A percentile compares a stretch with the other conserved stretches of the same genome.
Evolutionary conservation across 148 eudicot species (phyloP).

Genomic region (Silene conica): DNA sequence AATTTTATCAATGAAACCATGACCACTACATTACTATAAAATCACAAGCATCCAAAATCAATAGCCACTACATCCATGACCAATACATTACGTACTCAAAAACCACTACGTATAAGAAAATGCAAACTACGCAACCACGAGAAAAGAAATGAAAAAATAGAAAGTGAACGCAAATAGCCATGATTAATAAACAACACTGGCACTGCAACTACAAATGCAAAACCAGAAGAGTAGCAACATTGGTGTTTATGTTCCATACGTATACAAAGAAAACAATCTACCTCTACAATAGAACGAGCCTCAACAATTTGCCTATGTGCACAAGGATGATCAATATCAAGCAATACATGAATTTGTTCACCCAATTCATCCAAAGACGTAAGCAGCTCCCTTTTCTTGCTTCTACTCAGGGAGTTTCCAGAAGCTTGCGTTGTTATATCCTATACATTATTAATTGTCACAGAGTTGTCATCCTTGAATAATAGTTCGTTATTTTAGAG

Average conservation of each 20-base stretch:
- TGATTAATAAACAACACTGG: neutral
- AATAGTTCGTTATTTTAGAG: neutral
- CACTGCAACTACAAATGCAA: too few relatives aligned
- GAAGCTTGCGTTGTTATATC: slow-evolving; percentile 70
- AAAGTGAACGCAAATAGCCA: neutral
- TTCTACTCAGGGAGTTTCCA: slow-evolving; percentile 53
- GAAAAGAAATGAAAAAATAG: neutral
- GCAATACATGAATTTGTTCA: slow-evolving; percentile 87
- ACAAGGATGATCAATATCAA: slow-evolving; percentile 96
- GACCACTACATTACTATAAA: too few relatives aligned
- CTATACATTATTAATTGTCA: slow-evolving; percentile 36
- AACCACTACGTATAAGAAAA: too few relatives aligned
- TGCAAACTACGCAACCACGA: too few relatives aligned
- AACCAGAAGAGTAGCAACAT: neutral
- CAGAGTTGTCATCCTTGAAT: slow-evolving; percentile 3
- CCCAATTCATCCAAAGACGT: slow-evolving; percentile 74
- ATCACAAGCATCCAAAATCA: too few relatives aligned
- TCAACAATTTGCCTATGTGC: slow-evolving; percentile 84
- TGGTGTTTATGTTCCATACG: neutral
- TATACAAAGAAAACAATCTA: slow-evolving; percentile 20
- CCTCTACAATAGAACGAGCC: slow-evolving; percentile 81
- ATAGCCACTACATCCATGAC: too few relatives aligned
- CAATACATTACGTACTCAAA: too few relatives aligned
- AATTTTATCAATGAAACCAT: too few relatives aligned
- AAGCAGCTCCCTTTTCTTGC: slow-evolving; percentile 73